Percentiles rank a stretch among this genome's conserved stretches.
Conservation (phyloP, 345 rosid genomes). For the Pseudoturritis turrita region DNA sequence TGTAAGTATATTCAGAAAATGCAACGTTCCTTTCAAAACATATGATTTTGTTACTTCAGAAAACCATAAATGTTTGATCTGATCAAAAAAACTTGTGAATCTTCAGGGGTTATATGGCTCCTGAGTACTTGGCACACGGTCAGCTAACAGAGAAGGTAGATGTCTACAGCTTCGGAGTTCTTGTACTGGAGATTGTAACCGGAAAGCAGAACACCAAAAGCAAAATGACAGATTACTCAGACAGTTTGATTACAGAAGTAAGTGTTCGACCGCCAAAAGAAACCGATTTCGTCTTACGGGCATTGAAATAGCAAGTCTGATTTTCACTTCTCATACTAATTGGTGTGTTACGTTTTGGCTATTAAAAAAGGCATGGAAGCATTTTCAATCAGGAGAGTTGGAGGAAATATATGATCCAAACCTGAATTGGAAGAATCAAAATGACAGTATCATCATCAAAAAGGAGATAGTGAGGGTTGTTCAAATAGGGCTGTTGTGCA, state of each 20-base stretch:
- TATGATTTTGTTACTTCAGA: not conserved
- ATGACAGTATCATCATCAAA: slow-evolving; percentile 36
- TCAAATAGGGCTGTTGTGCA: slow-evolving; percentile 75
- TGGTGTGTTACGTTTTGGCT: not conserved
- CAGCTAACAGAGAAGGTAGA: slow-evolving; percentile 92
- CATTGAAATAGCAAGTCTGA: not conserved
- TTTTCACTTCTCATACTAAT: slow-evolving; percentile 12
- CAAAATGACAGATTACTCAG: slow-evolving; percentile 68
- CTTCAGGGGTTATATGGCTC: slow-evolving; percentile 95
- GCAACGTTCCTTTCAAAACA: not conserved
- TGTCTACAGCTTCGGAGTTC: slow-evolving; percentile 85
- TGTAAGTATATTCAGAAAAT: slow-evolving; percentile 47
- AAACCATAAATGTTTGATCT: not conserved
- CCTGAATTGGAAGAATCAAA: slow-evolving; percentile 40
- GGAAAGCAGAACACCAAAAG: slow-evolving; percentile 73
- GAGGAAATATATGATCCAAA: slow-evolving; percentile 76
- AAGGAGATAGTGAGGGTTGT: slow-evolving; percentile 58
- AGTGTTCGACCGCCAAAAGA: slow-evolving; percentile 24
- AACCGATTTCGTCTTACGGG: not conserved
- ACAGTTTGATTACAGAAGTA: slow-evolving; percentile 75
- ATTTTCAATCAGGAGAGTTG: slow-evolving; percentile 57
- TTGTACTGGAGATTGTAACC: slow-evolving; percentile 72
- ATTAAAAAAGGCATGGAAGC: slow-evolving; percentile 57
- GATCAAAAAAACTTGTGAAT: slow-evolving; percentile 1
- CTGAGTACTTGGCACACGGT: slow-evolving; percentile 87